Base-by-base conservation (phyloP, 169 alveolate species). In the Eimeria brunetti region DNA sequence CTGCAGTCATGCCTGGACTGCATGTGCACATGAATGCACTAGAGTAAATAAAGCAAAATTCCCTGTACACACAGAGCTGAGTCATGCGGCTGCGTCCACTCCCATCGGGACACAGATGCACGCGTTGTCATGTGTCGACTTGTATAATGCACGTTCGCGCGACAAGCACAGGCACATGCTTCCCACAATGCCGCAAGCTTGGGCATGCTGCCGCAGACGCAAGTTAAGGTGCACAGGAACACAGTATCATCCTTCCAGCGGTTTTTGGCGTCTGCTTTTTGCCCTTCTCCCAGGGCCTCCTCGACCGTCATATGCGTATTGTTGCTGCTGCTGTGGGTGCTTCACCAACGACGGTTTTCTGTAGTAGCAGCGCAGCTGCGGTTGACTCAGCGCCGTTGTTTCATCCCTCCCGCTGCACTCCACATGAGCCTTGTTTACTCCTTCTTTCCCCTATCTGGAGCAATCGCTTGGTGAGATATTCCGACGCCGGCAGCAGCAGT, bases 381-480 rank as follows among this genome's bases (percentile, higher is more conserved):
- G n/a, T 60, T 36, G 53, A 67, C 60, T 7, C 81, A 85, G 80
- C 73, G 91, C 38, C 91, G 91, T 46, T 85, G 91, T n/a, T 85
- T 85, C 80, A 33, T 78, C 58, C 91, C 91, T 1, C 91, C 91
- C 9, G 91, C 91, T 60, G 75, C 91, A 0, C 58, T 85, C 51
- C 46, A 85, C 80, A 85, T 85, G 91, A 60, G 80, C 60, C 78
- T 85, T 36, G 91, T 85, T 46, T 85, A 46, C 27, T 56, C 91
- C 58, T 85, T 85, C 91, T 85, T 85, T 38, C 91, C 91, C 2
- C 91, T 85, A 2, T 85, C 91, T 18, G 91, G 91, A 36, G 78
- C 67, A 9, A 46, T 85, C 44, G 91, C 91, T 2, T 85, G 91
- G 91, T 85, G 80, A 85, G 78, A 5, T 44, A 27, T 49, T 30